Base-by-base conservation (phyloP, 176 grass and related monocot species). In the Aegilops speltoides region DNA sequence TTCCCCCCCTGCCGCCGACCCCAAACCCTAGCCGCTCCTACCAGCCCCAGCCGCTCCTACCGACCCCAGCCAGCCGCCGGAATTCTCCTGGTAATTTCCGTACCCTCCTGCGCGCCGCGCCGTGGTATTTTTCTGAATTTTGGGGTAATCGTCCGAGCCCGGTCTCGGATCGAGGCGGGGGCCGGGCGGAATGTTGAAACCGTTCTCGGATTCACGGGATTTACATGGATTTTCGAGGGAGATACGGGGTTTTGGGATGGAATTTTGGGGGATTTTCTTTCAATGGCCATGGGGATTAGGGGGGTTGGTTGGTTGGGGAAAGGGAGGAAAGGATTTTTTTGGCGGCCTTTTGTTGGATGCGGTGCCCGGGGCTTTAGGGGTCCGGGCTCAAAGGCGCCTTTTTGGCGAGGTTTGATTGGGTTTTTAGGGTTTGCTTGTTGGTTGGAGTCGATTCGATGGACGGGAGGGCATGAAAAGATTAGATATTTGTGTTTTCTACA, bases 241-340 rank as follows among this genome's bases (percentile, higher is more conserved):
- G 68, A 70, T 12, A 59, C 13, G 72, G 17, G 60, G 32, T 29
- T 77, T 24, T 82, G 48, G 25, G 73, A n/a, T 5, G 29, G 75
- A 38, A 64, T 77, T 90, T 37, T 8, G 36, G 66, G 63, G 26
- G 17, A 72, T 25, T 82, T 25, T 81, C 9, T 54, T 6, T 17
- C 22, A 7, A 37, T 71, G 56, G 19, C 22, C 56, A 59, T 59
- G n/a, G n/a, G 72, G 52, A 33, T 90, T 83, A 74, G 37, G 83
- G 50, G 48, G 40, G 20, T 22, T 22, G 17, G 20, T 22, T 22
- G 17, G 61, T 86, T 90, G 79, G 79, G 84, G 79, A 77, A 86
- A 82, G 72, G 37, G 63, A 36, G 40, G 79, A 90, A 90, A 86
- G 23, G 63, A 82, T 52, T 77, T 90, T 77, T 76, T 69, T 32